A percentile compares a stretch with the other conserved stretches of the same genome.
Evolutionary conservation across 2,329 filamentous ascomycete species (phyloP).

Genomic region (Penicillium sclerotigenum): DNA sequence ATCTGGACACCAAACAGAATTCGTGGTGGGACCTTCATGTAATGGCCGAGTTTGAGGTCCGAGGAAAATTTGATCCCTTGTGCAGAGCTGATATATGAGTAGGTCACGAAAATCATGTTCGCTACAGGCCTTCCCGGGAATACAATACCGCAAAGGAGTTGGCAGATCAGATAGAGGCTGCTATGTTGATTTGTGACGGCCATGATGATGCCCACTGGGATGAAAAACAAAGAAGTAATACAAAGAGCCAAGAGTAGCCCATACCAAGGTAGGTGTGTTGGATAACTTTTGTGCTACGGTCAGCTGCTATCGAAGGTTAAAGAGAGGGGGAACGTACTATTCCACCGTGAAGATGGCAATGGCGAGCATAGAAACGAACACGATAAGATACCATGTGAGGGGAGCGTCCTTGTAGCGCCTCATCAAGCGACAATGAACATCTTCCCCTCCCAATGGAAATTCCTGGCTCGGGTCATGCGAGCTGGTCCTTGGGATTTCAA

Average conservation of each 20-base stretch:
- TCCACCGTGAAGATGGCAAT: conserved; percentile 82
- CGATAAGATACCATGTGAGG: conserved; percentile 74
- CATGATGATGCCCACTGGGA: conserved; percentile 90
- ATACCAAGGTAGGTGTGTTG: conserved; percentile 81
- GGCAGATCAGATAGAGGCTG: conserved; percentile 81
- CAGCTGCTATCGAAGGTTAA: conserved; percentile 6
- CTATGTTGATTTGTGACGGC: conserved; percentile 87
- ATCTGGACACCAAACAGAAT: conserved; percentile 60
- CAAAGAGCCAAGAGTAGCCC: conserved; percentile 73
- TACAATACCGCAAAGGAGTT: conserved; percentile 75
- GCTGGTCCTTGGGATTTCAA: conserved; percentile 11
- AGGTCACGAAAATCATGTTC: conserved; percentile 92
- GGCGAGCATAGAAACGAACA: conserved; percentile 70
- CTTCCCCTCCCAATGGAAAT: conserved; percentile 64
- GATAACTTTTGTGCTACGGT: conserved; percentile 56
- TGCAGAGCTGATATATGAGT: conserved; percentile 83
- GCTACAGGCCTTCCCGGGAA: conserved; percentile 84
- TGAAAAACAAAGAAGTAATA: conserved; percentile 78
- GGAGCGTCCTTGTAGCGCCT: conserved; percentile 77
- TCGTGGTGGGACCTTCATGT: conserved; percentile 60
- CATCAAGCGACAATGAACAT: conserved; percentile 84
- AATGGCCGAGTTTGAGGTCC: conserved; percentile 72
- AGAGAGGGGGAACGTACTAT: conserved; percentile 56
- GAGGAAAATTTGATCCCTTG: conserved; percentile 87
- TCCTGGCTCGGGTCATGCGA: conserved; percentile 26